Evolutionary conservation across 2,329 filamentous ascomycete species (phyloP), one percentile per base, ranked within the genome.

Genomic region (Alternaria longipes): DNA sequence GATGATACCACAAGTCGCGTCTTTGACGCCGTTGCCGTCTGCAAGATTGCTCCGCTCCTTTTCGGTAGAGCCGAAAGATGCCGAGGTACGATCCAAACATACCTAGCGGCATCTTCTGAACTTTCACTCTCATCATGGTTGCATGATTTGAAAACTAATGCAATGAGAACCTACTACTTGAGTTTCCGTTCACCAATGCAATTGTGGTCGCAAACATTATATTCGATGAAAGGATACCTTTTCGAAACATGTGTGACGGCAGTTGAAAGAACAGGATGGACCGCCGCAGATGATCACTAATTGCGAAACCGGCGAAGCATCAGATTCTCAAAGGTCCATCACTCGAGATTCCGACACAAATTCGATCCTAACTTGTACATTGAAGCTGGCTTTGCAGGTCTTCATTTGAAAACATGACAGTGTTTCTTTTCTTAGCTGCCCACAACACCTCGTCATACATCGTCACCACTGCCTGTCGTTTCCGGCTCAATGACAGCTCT

Each of bases 21-120:
- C 14, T 14, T 9, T 41, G 5, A 20, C 11, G 20, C 12, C 49
- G 34, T 41, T 24, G 34, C 22, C 6, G 14, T 50, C 8, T 11
- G 12, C 46, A 11, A 34, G 20, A 8, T 8, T 51, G 32, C 66
- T 66, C 66, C 62, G 57, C 62, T 66, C 51, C 32, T 44, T 36
- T 22, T 34, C 14, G 49, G 56, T 58, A 45, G 54, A 62, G 26
- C 70, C 68, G 70, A 72, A 61, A 71, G 56, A 64, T 71, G 54
- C 68, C 70, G 66, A 71, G 70, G 70, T 60, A 70, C 58, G 36
- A 38, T 49, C 38, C 18, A 24, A 32, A 36, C 22, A 36, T 47
- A 30, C 28, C 28, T 30, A 18, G 26, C 22, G 42, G 24, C 73
- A 70, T 32, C 57, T n/a, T 4, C 28, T 68, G 60, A 59, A 64